phyloP scores from a whole-genome alignment of 805 yeast species.

The Hanseniaspora clermontiae region DNA sequence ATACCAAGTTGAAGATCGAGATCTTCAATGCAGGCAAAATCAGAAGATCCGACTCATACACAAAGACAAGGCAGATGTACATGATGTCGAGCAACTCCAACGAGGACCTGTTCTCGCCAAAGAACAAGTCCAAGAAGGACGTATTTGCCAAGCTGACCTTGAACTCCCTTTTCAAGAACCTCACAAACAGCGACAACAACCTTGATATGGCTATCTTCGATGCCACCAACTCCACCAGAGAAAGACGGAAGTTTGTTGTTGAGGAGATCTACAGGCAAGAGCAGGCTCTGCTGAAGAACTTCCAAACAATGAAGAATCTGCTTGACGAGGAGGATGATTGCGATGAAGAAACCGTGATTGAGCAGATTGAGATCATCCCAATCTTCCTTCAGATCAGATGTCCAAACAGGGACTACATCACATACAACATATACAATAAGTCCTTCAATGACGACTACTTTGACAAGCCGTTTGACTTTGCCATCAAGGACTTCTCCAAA shows the following conservation, averaged over 20 bases:
- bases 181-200: conserved; percentile 26
- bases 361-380: conserved; percentile 31
- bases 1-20: conserved; percentile 24
- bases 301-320: conserved; percentile 16
- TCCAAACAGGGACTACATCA: conserved; percentile 37
- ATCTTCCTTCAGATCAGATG: conserved; percentile 50
- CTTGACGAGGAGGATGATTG: neutral
- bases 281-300: neutral
- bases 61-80: conserved; percentile 16
- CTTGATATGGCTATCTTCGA: conserved; percentile 48
- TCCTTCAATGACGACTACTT: conserved; percentile 50
- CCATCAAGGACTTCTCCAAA: conserved; percentile 47
- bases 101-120: conserved; percentile 33
- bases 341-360: neutral
- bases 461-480: conserved; percentile 37
- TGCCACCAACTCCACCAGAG: conserved; percentile 45
- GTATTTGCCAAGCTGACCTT: conserved; percentile 42
- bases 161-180: conserved; percentile 33
- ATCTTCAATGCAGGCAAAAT: conserved; percentile 68
- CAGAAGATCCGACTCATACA: conserved; percentile 42
- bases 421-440: conserved; percentile 53
- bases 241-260: conserved; percentile 28
- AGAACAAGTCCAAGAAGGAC: conserved; percentile 36
- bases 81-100: conserved; percentile 25
- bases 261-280: conserved; percentile 17